phyloP scores from a whole-genome alignment of 225 moss, liverwort and hornwort species.

The Sphagnum tenellum region DNA sequence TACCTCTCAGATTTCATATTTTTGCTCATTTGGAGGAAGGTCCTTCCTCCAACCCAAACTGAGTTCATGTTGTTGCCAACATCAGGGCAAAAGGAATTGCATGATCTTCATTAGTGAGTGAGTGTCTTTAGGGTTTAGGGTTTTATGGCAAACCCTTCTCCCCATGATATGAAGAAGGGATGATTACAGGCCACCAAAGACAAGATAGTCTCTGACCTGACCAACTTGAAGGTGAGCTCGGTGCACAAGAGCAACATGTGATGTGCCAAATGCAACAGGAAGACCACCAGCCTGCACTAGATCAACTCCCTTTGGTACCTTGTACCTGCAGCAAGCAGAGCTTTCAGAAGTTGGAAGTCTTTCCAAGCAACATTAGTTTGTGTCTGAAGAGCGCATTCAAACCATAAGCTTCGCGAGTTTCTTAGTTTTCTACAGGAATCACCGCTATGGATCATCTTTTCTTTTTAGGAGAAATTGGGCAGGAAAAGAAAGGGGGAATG shows the following conservation, averaged over 20 bases:
- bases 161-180: no score
- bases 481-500: not conserved
- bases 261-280: conserved; percentile 75
- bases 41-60: no score
- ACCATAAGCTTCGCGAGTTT: not conserved
- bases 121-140: no score
- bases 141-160: no score
- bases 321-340: conserved; percentile 34
- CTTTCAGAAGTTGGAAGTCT: not conserved
- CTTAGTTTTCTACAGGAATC: not conserved
- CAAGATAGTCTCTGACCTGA: conserved; percentile 40
- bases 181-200: no score
- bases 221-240: conserved; percentile 74
- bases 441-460: not conserved
- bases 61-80: no score
- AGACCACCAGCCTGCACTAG: conserved; percentile 72
- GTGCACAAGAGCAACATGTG: conserved; percentile 68
- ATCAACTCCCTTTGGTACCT: conserved; percentile 73
- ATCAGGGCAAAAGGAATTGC: no score
- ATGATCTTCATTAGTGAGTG: no score
- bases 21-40: no score
- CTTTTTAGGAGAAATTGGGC: not conserved
- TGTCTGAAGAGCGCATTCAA: not conserved
- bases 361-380: not conserved
- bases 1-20: no score